These are phyloP conservation scores for Aristolochia fimbriata DNA, from an alignment of 164 flowering plant species.

Conservation along the genomic window DNA sequence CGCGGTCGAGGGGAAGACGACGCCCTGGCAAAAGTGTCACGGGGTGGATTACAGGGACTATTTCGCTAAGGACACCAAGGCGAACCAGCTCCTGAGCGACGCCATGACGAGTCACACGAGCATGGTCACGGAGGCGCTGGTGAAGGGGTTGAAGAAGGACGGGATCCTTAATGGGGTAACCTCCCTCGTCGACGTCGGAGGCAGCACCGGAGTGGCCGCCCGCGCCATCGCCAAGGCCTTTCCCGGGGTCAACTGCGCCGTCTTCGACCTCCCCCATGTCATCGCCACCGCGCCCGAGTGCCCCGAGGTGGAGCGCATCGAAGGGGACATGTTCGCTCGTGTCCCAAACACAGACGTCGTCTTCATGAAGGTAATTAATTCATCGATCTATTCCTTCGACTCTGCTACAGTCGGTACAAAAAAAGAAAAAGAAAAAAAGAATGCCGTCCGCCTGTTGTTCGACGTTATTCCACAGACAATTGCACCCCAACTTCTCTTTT, in stretches of 20 bases:
- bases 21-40: constrained; percentile 34
- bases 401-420: no score
- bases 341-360: constrained; percentile 17
- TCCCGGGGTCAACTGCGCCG: constrained; percentile 5
- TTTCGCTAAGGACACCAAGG: neutral
- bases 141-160: constrained; percentile 5
- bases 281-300: constrained; percentile 7
- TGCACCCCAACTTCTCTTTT: no score
- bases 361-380: constrained; percentile 7
- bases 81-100: constrained; percentile 4
- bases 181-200: constrained; percentile 10
- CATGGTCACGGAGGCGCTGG: constrained; percentile 4
- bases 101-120: constrained; percentile 10
- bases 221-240: constrained; percentile 6
- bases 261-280: constrained; percentile 13
- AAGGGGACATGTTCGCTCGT: constrained; percentile 39
- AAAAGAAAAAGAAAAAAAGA: no score
- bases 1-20: constrained; percentile 6
- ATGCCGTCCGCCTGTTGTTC: no score
- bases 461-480: no score
- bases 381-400: no score
- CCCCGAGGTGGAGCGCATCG: constrained; percentile 16
- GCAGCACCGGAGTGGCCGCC: constrained; percentile 7
- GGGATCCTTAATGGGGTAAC: constrained; percentile 6
- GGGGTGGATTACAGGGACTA: constrained; percentile 1